Percentiles rank a stretch among this genome's conserved stretches.
Conservation (phyloP, 371 early-diverging fungal species). For the Mucor saturninus region DNA sequence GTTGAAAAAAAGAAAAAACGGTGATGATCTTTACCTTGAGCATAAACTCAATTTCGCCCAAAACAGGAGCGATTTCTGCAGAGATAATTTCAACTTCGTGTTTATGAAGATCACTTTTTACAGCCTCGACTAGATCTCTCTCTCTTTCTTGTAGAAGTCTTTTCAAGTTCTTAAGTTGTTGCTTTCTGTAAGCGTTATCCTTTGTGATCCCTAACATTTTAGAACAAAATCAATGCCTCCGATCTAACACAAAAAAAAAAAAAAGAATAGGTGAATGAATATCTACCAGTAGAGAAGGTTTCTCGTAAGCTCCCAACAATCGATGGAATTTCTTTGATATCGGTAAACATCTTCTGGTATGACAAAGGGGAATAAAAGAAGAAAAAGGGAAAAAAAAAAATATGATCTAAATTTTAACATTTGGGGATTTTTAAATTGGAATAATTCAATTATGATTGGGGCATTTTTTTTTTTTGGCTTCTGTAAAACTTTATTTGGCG, state of each 20-base stretch:
- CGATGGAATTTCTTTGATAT: constrained; percentile 29
- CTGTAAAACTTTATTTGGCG: too few species aligned
- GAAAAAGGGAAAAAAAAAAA: neutral
- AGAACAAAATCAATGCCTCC: too few species aligned
- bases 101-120: constrained; percentile 71
- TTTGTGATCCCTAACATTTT: constrained; percentile 43
- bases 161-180: constrained; percentile 69
- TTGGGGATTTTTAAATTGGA: too few species aligned
- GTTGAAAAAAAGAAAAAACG: too few species aligned
- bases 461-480: too few species aligned
- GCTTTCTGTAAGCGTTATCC: constrained; percentile 58
- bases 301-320: constrained; percentile 53
- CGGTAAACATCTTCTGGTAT: constrained; percentile 24
- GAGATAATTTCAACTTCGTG: constrained; percentile 52
- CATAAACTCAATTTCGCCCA: constrained; percentile 72
- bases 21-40: constrained; percentile 32
- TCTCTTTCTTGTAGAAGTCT: constrained; percentile 67
- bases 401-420: too few species aligned
- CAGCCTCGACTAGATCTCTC: constrained; percentile 57
- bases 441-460: too few species aligned
- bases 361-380: neutral
- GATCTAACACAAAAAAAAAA: neutral
- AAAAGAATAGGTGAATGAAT: neutral
- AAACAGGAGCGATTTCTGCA: constrained; percentile 65
- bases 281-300: constrained; percentile 46